Base-by-base conservation (phyloP, 2,329 filamentous ascomycete species). In the Biscogniauxia sp. region DNA sequence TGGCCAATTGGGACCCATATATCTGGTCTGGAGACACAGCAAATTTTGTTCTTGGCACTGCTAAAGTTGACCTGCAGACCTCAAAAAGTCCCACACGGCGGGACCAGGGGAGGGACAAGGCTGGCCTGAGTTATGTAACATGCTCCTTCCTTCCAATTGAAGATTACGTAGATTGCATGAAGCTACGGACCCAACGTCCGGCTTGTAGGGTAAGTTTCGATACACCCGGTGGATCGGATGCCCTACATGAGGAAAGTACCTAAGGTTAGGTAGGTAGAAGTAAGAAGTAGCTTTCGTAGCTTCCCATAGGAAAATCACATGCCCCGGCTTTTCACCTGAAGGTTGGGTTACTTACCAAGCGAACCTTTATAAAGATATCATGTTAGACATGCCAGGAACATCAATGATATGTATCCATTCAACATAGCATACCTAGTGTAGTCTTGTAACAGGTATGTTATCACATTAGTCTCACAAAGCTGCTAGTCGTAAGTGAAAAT, bases 1-100 rank as follows among this genome's bases (percentile, higher is more conserved):
- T 71, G 68, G 68, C 51, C 68, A 70, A 69, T 68, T 58, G 53
- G 20, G 57, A 56, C 52, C 69, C 68, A 68, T 62, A 53, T 17
- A 45, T 50, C 52, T 69, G 69, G 66, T 72, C 69, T 72, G 62
- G 63, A 71, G 70, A 71, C 70, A 60, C 60, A 66, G 64, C 68
- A 72, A 72, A 68, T 66, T 64, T 69, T 72, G 68, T 63, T 65
- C 68, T 64, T 59, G 61, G 61, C 63, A 59, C 64, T 59, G 66
- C 65, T 59, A 67, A 62, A 62, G 63, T 66, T 61, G 62, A 60
- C 66, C 67, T 70, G 65, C 67, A 67, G 67, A 67, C 64, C 61
- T 65, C 61, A 65, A 64, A 63, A 58, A 50, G 64, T 61, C 69
- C 66, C 69, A 66, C 61, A 64, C 62, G 57, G 54, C 28, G n/a